Evolutionary conservation across 352 stramenopile genomes (phyloP).

Genomic region (Blastocystis sp.): DNA sequence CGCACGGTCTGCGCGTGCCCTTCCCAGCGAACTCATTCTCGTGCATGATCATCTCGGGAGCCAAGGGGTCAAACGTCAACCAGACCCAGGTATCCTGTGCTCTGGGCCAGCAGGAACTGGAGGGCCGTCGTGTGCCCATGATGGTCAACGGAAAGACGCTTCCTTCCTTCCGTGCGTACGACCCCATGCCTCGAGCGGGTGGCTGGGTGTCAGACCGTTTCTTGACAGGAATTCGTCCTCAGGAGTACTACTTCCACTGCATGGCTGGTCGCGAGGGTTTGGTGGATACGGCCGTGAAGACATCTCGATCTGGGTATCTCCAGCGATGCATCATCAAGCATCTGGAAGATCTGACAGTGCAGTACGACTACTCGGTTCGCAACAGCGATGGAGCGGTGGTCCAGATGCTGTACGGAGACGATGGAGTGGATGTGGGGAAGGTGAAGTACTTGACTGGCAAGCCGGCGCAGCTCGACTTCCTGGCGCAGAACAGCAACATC

Average conservation of each 20-base stretch:
- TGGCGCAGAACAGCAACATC: constrained; percentile 62
- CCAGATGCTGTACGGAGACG: constrained; percentile 98
- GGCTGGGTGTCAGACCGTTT: constrained; percentile 99
- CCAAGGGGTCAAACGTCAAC: constrained; percentile 99
- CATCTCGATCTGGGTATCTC: constrained; percentile 94
- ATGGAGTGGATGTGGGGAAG: constrained; percentile 92
- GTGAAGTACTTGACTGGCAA: constrained; percentile 86
- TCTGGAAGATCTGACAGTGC: constrained; percentile 90
- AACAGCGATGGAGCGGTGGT: constrained; percentile 91
- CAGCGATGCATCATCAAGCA: constrained; percentile 98
- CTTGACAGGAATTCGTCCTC: constrained; percentile 85
- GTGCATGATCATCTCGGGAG: constrained; percentile 96
- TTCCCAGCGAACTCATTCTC: constrained; percentile 98
- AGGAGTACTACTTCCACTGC: constrained; percentile 99
- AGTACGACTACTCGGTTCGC: constrained; percentile 96
- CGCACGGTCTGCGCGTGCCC: constrained; percentile 86
- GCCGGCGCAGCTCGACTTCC: constrained; percentile 66
- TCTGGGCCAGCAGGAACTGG: constrained; percentile 96
- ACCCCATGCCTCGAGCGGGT: constrained; percentile 89
- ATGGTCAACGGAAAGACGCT: constrained; percentile 92
- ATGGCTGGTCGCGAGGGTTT: constrained; percentile 98
- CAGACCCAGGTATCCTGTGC: constrained; percentile 96
- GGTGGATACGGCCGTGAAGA: constrained; percentile 98
- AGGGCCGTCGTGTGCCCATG: constrained; percentile 93
- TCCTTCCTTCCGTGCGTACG: constrained; percentile 93